Evolutionary conservation across 208 protist genomes (phyloP).

Genomic region (Trypanosomatidae sp.): DNA sequence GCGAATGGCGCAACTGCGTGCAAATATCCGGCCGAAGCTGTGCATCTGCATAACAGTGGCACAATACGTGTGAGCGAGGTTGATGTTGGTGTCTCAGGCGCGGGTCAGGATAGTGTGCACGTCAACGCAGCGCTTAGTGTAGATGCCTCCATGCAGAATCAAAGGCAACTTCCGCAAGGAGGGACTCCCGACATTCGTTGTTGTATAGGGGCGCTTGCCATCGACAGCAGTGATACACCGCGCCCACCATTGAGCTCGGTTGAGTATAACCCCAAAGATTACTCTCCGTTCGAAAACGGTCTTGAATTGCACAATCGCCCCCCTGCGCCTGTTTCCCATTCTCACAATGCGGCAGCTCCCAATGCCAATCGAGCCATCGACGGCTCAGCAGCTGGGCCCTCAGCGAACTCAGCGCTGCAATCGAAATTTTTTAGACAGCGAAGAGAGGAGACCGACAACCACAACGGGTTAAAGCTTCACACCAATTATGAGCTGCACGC

Average conservation of each 20-base stretch:
- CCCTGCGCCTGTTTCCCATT: neutral
- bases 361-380: neutral
- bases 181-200: slow-evolving; percentile 9
- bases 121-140: neutral
- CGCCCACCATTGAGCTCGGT: slow-evolving; percentile 15
- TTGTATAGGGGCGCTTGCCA: neutral
- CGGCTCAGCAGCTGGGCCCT: neutral
- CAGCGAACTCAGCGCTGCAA: slow-evolving; percentile 2
- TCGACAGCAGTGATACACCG: slow-evolving; percentile 28
- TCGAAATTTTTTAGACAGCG: slow-evolving; percentile 9
- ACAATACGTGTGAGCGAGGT: slow-evolving; percentile 39
- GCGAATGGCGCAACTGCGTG: neutral
- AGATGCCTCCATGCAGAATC: neutral
- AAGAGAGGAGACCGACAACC: neutral
- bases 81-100: slow-evolving; percentile 14
- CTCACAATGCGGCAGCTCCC: neutral
- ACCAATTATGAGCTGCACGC: neutral
- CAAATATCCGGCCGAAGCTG: neutral
- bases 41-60: slow-evolving; percentile 14
- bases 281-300: slow-evolving; percentile 28
- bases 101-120: neutral
- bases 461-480: neutral
- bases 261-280: slow-evolving; percentile 28
- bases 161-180: neutral
- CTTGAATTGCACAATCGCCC: too few relatives aligned